Base-by-base conservation (phyloP, 352 stramenopile species). In the Phytophthora pluvialis region DNA sequence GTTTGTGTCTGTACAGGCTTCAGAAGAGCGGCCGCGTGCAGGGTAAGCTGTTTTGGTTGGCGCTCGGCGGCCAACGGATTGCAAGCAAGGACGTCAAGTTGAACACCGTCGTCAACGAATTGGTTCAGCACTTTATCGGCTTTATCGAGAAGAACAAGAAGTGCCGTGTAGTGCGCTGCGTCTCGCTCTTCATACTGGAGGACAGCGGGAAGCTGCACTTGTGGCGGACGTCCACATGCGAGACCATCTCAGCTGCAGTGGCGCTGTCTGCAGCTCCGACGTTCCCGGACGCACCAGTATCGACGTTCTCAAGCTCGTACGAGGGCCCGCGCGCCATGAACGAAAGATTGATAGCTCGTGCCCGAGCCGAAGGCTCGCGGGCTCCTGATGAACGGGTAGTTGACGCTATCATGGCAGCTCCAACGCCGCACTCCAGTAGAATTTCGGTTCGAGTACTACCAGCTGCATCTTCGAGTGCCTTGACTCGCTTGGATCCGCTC, bases 41-140 rank as follows among this genome's bases (percentile, higher is more conserved):
- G 46, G 45, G 65, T 31, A 94, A 94, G 60, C 60, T 90, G 5
- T 88, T 77, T 46, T 86, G 83, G n/a, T 66, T 91, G 10, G 80
- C 86, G 2, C 59, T 92, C 3, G 81, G 86, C 6, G 74, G 67
- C 3, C 83, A 91, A 35, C 67, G 73, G 5, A 89, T 94, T 62
- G 32, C 72, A n/a, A 91, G 77, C 51, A 94, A 90, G 69, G 86
- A 94, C 40, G 54, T 68, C 36, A 81, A 83, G 45, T 60, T 94
- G 46, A 89, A 88, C n/a, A 46, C 51, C 4, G 31, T 40, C 11
- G 77, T 88, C 12, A 78, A 78, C 31, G 70, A 81, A 25, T 36
- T 79, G 5, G 72, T 89, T 1, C 76, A 90, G 28, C 18, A 55
- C 8, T 73, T 72, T 26, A 32, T 93, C 6, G 77, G 70, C 46